Evolutionary conservation across 345 rosid genomes (phyloP).

Genomic region (Acer negundo): DNA sequence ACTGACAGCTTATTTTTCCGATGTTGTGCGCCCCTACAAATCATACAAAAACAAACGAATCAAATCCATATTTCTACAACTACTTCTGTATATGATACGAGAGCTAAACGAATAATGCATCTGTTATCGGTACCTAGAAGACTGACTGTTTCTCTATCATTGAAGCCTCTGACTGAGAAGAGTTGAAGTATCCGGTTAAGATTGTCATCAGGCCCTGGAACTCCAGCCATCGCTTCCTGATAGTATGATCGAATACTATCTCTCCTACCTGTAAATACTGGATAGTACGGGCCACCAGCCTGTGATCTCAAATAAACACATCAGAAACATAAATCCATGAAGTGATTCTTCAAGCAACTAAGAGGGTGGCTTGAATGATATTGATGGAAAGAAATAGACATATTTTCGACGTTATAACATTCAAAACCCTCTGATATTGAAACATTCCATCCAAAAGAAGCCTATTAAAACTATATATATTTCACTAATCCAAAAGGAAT

Average conservation of each 20-base stretch:
- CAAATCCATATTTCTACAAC: not conserved
- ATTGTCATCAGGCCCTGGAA: constrained; percentile 44
- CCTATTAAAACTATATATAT: not conserved
- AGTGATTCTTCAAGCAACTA: no score
- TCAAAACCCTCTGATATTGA: not conserved
- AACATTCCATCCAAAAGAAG: not conserved
- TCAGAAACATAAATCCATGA: no score
- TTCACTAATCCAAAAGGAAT: not conserved
- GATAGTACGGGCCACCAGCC: constrained; percentile 61
- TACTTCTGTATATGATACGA: not conserved
- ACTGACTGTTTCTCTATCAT: constrained; percentile 47
- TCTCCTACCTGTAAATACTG: constrained; percentile 52
- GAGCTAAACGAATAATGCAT: not conserved
- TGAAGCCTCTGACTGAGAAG: constrained; percentile 43
- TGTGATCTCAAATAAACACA: constrained; percentile 19
- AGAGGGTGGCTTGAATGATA: no score
- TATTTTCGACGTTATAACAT: no score
- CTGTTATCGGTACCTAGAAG: constrained; percentile 38
- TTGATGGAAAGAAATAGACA: no score
- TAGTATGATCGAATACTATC: constrained; percentile 46
- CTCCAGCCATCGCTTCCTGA: constrained; percentile 36
- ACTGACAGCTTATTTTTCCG: constrained; percentile 48
- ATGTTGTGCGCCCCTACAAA: constrained; percentile 49
- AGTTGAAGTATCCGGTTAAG: constrained; percentile 33
- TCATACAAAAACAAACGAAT: not conserved